These are phyloP conservation scores for Dacryopinax primogenitus DNA, from an alignment of 768 basidiomycete genomes.

Conservation along the genomic window DNA sequence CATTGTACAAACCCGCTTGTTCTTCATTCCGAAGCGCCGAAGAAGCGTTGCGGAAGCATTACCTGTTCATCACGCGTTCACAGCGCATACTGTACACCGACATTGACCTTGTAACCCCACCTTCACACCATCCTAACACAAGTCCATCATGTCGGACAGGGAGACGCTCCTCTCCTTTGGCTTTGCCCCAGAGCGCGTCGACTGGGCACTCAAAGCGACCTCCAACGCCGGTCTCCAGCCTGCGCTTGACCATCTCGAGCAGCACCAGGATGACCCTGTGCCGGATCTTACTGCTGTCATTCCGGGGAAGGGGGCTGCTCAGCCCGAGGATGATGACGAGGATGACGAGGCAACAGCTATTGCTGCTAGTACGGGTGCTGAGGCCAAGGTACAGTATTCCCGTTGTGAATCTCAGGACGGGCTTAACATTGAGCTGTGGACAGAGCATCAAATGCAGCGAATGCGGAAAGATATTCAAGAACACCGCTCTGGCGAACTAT, in stretches of 20 bases:
- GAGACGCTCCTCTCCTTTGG: constrained; percentile 75
- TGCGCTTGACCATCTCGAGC: constrained; percentile 79
- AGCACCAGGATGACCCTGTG: constrained; percentile 61
- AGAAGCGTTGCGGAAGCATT: not conserved
- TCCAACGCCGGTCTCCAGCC: constrained; percentile 73
- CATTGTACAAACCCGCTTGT: too few species aligned
- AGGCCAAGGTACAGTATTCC: constrained; percentile 45
- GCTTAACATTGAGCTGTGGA: not conserved
- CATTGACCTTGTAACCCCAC: not conserved
- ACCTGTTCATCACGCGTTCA: not conserved
- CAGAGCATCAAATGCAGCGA: constrained; percentile 74
- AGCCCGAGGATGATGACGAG: constrained; percentile 26
- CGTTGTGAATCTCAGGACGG: not conserved
- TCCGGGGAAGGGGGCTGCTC: constrained; percentile 23
- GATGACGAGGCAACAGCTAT: constrained; percentile 46
- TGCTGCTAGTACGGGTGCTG: constrained; percentile 32
- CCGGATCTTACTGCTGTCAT: constrained; percentile 45
- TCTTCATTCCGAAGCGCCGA: not conserved
- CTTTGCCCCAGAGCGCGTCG: constrained; percentile 69
- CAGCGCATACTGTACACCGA: constrained; percentile 2
- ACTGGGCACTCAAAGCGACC: constrained; percentile 85
- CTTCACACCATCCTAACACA: not conserved
- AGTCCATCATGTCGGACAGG: constrained; percentile 14
- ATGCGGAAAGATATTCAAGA: constrained; percentile 77
- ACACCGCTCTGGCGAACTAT: constrained; percentile 76